These are phyloP conservation scores for Diaporthe citrichinensis DNA, from an alignment of 2,329 filamentous ascomycete species.

Conservation along the genomic window DNA sequence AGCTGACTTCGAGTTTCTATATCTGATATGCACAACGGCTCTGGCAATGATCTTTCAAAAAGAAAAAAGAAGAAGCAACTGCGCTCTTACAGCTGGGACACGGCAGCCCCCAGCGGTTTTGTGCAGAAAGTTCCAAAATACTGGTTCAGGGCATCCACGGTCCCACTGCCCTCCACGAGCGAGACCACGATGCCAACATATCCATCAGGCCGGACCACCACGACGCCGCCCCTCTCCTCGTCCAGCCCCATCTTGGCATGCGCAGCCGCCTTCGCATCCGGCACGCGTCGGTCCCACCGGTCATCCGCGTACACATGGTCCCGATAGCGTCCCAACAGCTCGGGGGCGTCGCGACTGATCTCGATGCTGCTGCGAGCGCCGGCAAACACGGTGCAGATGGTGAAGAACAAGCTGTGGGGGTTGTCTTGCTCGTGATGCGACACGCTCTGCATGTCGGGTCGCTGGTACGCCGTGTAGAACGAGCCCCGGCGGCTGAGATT, in stretches of 20 bases:
- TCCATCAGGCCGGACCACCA: slow-evolving; percentile 88
- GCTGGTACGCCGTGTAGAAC: slow-evolving; percentile 78
- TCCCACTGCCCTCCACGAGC: slow-evolving; percentile 82
- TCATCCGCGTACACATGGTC: slow-evolving; percentile 92
- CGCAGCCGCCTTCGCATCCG: slow-evolving; percentile 78
- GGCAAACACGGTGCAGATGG: slow-evolving; percentile 82
- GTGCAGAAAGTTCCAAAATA: slow-evolving; percentile 84
- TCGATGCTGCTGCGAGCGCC: slow-evolving; percentile 78
- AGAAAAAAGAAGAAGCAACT: neutral
- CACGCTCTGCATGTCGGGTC: slow-evolving; percentile 72
- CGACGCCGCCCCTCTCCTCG: slow-evolving; percentile 80
- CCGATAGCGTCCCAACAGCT: slow-evolving; percentile 79
- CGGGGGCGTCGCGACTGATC: slow-evolving; percentile 79
- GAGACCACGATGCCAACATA: slow-evolving; percentile 85
- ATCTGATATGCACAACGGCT: neutral
- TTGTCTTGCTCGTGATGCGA: slow-evolving; percentile 86
- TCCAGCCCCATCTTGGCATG: slow-evolving; percentile 90
- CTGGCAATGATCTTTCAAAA: neutral
- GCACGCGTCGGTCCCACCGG: slow-evolving; percentile 78
- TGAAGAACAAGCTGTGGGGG: slow-evolving; percentile 87
- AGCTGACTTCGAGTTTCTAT: slow-evolving; percentile 29
- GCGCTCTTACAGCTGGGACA: slow-evolving; percentile 54
- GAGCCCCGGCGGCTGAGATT: slow-evolving; percentile 76
- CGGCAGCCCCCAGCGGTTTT: slow-evolving; percentile 65
- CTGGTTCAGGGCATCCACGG: slow-evolving; percentile 83